phyloP scores from a whole-genome alignment of 2,329 filamentous ascomycete species.

The Fusarium xylarioides region DNA sequence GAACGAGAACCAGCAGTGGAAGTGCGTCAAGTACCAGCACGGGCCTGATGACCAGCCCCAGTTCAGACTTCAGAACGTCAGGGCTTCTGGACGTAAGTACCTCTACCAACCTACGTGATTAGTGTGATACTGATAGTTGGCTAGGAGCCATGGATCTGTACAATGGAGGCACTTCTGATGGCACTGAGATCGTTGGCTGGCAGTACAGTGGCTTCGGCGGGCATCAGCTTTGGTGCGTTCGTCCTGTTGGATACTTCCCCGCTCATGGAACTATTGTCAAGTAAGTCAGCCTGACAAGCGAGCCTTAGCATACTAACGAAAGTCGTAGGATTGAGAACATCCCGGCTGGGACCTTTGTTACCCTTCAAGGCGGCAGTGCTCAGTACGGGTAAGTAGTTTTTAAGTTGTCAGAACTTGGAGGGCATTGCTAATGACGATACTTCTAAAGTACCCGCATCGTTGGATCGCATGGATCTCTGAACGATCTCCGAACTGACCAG shows the following conservation, averaged over 20 bases:
- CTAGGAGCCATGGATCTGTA: background rate
- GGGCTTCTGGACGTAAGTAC: background rate
- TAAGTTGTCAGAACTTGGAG: accelerated
- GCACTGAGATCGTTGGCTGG: background rate
- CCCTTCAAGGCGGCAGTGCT: background rate
- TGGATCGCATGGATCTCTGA: background rate
- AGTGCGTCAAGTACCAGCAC: background rate
- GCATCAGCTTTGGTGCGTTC: background rate
- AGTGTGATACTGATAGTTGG: accelerated
- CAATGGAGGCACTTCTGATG: background rate
- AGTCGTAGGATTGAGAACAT: background rate
- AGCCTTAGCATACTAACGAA: accelerated
- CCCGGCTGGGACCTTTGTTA: background rate
- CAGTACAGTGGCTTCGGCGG: background rate
- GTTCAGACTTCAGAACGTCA: background rate
- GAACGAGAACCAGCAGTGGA: background rate
- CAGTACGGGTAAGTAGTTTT: background rate
- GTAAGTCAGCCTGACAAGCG: accelerated
- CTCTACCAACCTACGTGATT: accelerated
- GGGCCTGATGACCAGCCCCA: background rate
- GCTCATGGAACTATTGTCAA: background rate
- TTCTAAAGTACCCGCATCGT: background rate
- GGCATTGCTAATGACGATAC: accelerated
- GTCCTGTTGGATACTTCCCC: background rate
- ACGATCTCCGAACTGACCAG: background rate